Evolutionary conservation across 768 basidiomycete species (phyloP), one percentile per base, ranked within the genome.

Genomic region (Coprinellus aureogranulatus): DNA sequence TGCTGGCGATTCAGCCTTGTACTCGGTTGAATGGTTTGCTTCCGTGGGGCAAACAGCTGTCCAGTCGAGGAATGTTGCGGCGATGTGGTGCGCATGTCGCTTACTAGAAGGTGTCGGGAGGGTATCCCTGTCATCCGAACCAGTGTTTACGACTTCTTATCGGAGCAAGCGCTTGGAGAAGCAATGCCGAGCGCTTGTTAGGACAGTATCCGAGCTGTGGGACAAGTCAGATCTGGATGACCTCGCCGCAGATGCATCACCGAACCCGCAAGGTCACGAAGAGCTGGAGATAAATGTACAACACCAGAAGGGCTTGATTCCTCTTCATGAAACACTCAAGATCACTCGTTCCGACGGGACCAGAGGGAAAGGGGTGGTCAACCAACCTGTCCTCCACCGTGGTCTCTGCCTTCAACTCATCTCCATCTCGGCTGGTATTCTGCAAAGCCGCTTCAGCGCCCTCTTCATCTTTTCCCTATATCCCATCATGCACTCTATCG

Each of bases 21-120:
- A 85, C 59, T 77, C 93, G 8, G 85, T 94, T 4, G 90, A 94
- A 63, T 95, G 96, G 86, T 87, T 96, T 60, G 70, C 84, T 12
- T 79, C 79, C 46, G 75, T 85, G 12, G 82, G 81, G 3, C 72
- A 76, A 44, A 71, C 70, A 31, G 77, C 82, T 23, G 73, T 69
- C 18, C 77, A 75, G 10, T 69, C 64, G 10, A 72, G 74, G 25
- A 81, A 85, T 18, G 83, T 86, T 1, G 80, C 89, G 0, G 93
- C 93, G 2, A 74, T 95, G 23, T 98, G 94, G 94, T 89, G 91
- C 61, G 88, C 90, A 2, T 82, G 83, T 58, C 80, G 84, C 27
- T 67, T 98, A 0, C 67, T 98, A 57, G 87, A 91, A 63, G 95
- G 96, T 2, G 73, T 88, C 8, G 77, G 82, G 0, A 72, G 76